Evolutionary conservation across 2,329 filamentous ascomycete genomes (phyloP), one percentile per base, ranked within the genome.

Genomic region (Microsporum canis): DNA sequence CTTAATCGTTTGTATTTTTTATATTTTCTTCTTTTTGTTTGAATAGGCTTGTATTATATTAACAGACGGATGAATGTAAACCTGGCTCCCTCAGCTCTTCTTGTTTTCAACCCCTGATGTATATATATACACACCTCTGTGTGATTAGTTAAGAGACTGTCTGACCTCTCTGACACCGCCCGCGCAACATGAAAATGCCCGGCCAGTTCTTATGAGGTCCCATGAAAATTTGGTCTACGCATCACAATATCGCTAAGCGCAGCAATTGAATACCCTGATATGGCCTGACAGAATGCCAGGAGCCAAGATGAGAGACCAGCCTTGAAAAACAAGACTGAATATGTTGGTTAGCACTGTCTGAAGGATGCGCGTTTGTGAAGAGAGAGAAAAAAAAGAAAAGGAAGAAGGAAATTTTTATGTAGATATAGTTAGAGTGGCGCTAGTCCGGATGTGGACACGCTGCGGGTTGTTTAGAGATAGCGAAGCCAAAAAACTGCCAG

Each of bases 281-380:
- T 75, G 76, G 76, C 78, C 72, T 79, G 78, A 80, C 88, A 91
- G 84, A 88, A 91, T 81, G 87, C 78, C 80, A 78, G 75, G 71
- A 49, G 34, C 14, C 53, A 23, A 47, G 76, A 79, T 74, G 75
- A 79, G 74, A 78, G 79, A 57, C 79, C 78, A 76, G 69, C 51
- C 51, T 75, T 47, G 49, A 38, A 60, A 43, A 60, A 57, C 43
- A 59, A 14, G 47, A 49, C 47, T 31, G 60, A 55, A 60, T 61
- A 31, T 82, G 80, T 84, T 86, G 86, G 81, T 81, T 83, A 87
- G 88, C 84, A 91, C 88, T 92, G 88, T 92, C 89, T 91, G 75
- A 80, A 85, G 86, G 81, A 82, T 87, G 87, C 86, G 87, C 84
- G 78, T 68, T 73, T 74, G 73, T 69, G 69, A 70, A 71, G 74